Conservation (phyloP, 1,284 basidiomycete genomes). For the Neonothopanus nambi region DNA sequence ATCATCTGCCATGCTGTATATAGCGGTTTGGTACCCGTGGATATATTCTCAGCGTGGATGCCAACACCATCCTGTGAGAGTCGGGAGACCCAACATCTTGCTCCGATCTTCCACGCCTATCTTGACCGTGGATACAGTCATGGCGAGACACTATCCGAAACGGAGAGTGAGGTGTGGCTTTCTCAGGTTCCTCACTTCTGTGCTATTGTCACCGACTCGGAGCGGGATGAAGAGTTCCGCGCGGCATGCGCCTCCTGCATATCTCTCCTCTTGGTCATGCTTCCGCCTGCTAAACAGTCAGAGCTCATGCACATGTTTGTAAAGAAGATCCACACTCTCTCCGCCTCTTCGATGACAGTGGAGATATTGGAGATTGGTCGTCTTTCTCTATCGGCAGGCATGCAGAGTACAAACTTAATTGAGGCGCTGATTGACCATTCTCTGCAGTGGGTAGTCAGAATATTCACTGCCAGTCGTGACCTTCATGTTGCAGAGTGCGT, state of each 20-base stretch:
- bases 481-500: conserved; percentile 23
- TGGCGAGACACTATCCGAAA: conserved; percentile 6
- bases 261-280: conserved; percentile 15
- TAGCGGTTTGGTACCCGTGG: conserved; percentile 28
- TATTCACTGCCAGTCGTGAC: conserved; percentile 33
- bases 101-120: conserved; percentile 41
- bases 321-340: conserved; percentile 15
- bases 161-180: conserved; percentile 25
- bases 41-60: conserved; percentile 22
- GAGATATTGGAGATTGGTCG: conserved; percentile 33
- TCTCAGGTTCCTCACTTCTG: conserved; percentile 24
- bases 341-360: conserved; percentile 20
- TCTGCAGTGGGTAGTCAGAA: conserved; percentile 50
- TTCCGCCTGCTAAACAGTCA: background rate
- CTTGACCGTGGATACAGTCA: conserved; percentile 30
- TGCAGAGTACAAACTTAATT: conserved; percentile 27
- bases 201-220: conserved; percentile 18
- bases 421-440: conserved; percentile 41
- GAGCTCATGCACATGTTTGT: background rate
- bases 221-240: conserved; percentile 20
- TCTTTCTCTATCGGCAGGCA: conserved; percentile 22
- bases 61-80: conserved; percentile 16
- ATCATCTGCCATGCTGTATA: conserved; percentile 47
- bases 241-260: conserved; percentile 22
- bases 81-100: conserved; percentile 25